A percentile compares a stretch with the other conserved stretches of the same genome.
Conservation (phyloP, 345 rosid genomes). For the Hypericum perforatum region DNA sequence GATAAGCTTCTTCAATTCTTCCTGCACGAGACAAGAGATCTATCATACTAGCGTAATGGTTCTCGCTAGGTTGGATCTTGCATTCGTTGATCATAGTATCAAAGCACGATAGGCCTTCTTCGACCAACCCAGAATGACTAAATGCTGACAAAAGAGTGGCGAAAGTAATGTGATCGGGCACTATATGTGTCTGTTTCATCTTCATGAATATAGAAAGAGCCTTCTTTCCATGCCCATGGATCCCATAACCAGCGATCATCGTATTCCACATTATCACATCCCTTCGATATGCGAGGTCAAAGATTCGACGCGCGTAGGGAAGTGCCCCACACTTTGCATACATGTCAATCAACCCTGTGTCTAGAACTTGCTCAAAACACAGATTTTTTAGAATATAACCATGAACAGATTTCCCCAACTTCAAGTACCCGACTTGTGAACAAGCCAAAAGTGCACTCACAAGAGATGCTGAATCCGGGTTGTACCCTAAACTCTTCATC, state of each 20-base stretch:
- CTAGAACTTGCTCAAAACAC: slow-evolving; percentile 27
- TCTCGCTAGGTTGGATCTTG: slow-evolving; percentile 47
- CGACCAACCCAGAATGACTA: slow-evolving; percentile 57
- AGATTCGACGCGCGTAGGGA: slow-evolving; percentile 32
- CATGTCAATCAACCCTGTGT: slow-evolving; percentile 58
- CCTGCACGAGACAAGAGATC: slow-evolving; percentile 73
- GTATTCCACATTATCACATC: slow-evolving; percentile 66
- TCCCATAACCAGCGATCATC: slow-evolving; percentile 55
- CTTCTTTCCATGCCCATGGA: slow-evolving; percentile 58
- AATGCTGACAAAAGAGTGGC: slow-evolving; percentile 61
- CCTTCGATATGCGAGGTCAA: slow-evolving; percentile 33
- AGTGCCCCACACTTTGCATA: slow-evolving; percentile 61
- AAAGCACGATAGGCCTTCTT: slow-evolving; percentile 57
- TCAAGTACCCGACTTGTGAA: slow-evolving; percentile 49
- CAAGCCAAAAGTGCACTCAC: slow-evolving; percentile 44
- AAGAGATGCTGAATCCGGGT: slow-evolving; percentile 47
- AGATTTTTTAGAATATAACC: slow-evolving; percentile 43
- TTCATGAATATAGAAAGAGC: slow-evolving; percentile 43
- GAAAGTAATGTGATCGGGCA: slow-evolving; percentile 63
- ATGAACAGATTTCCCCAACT: slow-evolving; percentile 45
- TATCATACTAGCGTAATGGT: slow-evolving; percentile 57
- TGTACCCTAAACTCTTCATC: slow-evolving; percentile 44
- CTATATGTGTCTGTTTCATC: slow-evolving; percentile 34
- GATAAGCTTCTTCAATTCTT: slow-evolving; percentile 49
- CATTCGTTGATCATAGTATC: slow-evolving; percentile 30